Conservation (phyloP, 2,329 filamentous ascomycete genomes). For the Monilinia laxa region DNA sequence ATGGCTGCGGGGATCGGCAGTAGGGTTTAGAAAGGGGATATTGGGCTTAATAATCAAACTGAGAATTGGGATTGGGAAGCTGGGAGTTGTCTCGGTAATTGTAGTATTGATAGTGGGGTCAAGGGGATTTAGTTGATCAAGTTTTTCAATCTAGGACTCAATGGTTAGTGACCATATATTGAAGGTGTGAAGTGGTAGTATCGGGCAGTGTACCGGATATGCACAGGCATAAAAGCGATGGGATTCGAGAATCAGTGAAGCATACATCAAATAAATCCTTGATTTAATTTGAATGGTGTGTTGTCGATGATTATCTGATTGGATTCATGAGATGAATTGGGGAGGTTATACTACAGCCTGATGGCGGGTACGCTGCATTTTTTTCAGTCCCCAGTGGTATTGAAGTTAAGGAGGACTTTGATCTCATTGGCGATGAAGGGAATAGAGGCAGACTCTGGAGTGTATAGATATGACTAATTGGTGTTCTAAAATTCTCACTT, state of each 20-base stretch:
- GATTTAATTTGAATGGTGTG: not conserved
- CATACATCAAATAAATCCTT: not conserved
- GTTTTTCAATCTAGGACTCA: not conserved
- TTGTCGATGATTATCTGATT: not conserved
- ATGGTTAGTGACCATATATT: not conserved
- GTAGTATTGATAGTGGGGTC: not conserved
- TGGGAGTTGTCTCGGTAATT: too few relatives aligned
- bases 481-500: too few relatives aligned
- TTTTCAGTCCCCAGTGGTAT: not conserved
- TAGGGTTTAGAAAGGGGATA: not conserved
- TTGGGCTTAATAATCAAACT: not conserved
- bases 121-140: not conserved
- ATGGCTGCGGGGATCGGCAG: not conserved
- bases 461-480: not conserved
- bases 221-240: not conserved
- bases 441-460: not conserved
- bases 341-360: too few relatives aligned
- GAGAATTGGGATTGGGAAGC: too few relatives aligned
- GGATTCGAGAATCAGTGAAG: not conserved
- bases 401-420: too few relatives aligned
- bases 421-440: not conserved
- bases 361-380: not conserved
- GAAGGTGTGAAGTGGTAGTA: not conserved
- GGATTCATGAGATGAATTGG: not conserved
- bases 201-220: not conserved